Evolutionary conservation across 1,284 basidiomycete species (phyloP).

Genomic region (Agaricales sp.): DNA sequence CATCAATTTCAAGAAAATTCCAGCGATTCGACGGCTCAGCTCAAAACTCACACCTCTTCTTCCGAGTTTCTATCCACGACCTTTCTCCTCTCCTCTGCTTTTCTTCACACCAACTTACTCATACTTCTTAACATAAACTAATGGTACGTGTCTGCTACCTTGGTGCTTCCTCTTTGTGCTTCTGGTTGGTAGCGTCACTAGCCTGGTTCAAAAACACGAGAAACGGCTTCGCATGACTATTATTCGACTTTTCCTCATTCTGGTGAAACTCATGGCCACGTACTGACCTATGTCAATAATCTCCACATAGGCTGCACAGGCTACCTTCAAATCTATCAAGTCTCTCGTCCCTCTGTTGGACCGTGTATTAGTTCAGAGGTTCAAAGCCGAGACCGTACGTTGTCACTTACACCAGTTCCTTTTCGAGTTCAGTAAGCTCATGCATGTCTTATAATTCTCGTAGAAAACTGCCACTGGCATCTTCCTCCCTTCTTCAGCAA

Average conservation of each 20-base stretch:
- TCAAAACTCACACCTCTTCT: no score
- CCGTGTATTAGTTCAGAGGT: conserved; percentile 94
- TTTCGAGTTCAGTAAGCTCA: conserved; percentile 1
- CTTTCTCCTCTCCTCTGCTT: not conserved
- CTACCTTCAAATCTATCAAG: conserved; percentile 93
- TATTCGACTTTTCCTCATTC: no score
- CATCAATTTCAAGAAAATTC: no score
- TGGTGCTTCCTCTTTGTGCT: no score
- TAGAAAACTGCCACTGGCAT: conserved; percentile 93
- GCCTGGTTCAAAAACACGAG: no score
- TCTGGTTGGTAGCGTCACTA: no score
- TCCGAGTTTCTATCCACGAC: no score
- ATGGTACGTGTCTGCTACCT: not conserved
- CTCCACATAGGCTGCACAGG: conserved; percentile 50
- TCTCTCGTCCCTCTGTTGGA: conserved; percentile 88
- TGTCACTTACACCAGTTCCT: no score
- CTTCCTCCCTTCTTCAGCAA: conserved; percentile 87
- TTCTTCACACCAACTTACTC: not conserved
- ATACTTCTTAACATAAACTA: not conserved
- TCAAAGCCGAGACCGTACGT: conserved; percentile 86
- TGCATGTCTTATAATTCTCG: no score
- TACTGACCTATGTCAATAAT: not conserved
- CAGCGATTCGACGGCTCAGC: no score
- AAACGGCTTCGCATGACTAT: no score
- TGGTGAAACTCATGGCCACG: not conserved